phyloP scores from a whole-genome alignment of 352 stramenopile genomes.

The Pythium apleroticum region DNA sequence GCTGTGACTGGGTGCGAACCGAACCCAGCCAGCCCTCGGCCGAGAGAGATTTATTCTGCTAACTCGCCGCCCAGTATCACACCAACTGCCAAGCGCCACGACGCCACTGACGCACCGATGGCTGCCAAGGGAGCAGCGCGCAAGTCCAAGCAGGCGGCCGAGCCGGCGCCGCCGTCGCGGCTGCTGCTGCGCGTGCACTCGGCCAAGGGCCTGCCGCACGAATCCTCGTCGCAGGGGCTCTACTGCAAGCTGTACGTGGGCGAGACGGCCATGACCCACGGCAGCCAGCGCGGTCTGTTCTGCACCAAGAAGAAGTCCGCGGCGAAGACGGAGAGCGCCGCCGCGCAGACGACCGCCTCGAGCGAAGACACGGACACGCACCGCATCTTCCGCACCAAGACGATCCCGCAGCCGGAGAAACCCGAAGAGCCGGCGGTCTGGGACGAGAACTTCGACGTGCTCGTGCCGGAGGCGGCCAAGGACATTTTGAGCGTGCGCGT shows the following conservation, averaged over 20 bases:
- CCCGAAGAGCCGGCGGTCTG: conserved; percentile 29
- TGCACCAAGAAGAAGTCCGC: conserved; percentile 24
- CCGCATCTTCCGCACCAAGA: conserved; percentile 51
- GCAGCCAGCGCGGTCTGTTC: conserved; percentile 39
- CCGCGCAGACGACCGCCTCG: not conserved
- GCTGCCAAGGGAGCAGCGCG: not conserved
- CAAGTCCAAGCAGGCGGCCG: not conserved
- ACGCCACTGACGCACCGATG: not conserved
- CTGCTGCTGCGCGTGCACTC: conserved; percentile 59
- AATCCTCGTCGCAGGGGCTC: conserved; percentile 51
- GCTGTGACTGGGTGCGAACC: conserved; percentile 1
- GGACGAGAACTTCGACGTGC: conserved; percentile 59
- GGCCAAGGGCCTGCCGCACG: conserved; percentile 40
- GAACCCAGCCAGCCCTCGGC: conserved; percentile 1
- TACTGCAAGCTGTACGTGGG: conserved; percentile 75
- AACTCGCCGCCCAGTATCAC: not conserved
- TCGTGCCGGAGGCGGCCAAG: conserved; percentile 25
- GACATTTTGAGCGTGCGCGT: conserved; percentile 32
- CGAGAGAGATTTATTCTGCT: not conserved
- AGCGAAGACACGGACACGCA: conserved; percentile 24
- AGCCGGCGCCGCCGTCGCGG: conserved; percentile 14
- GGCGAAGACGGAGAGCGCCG: not conserved
- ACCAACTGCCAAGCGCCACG: not conserved
- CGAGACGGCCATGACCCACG: conserved; percentile 45
- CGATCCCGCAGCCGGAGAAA: conserved; percentile 16